Base-by-base conservation (phyloP, 208 protist species). In the Trypanosoma cruzi region DNA sequence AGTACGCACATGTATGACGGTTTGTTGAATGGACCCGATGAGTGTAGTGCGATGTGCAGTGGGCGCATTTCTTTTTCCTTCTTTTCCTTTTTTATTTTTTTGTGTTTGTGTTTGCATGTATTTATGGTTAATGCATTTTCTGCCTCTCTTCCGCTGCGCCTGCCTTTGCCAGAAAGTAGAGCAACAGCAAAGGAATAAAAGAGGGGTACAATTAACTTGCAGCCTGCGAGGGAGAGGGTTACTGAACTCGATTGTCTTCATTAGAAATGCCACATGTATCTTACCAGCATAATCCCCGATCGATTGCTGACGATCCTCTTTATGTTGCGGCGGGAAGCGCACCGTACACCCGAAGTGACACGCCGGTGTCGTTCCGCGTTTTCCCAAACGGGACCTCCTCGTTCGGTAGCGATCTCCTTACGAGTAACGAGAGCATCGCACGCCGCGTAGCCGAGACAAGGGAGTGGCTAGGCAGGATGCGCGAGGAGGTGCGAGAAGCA, bases 401-500 rank as follows among this genome's bases (percentile, higher is more conserved):
- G 5, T 26, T 64, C 2, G 54, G 73, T 4, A 50, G 54, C 29
- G 74, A 77, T 24, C 59, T 77, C 20, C 32, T 56, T 42, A 32
- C 34, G 6, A 28, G 37, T 24, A 28, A 28, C 26, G 58, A 52
- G 52, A n/a, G 50, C 22, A 74, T 74, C 20, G 42, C 32, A 49
- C 64, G 71, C 34, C 75, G 79, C 63, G 88, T 89, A 57, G 73
- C 79, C 40, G 81, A 81, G 14, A 85, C 82, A 32, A 53, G 67
- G 20, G 54, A 79, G 57, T 92, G 86, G 86, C 69, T 92, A 24
- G 44, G 75, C 28, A 57, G 71, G 22, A 86, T 92, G 76, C 80
- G 83, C 31, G 55, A 77, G 40, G 68, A 86, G 61, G 66, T 89
- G 34, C 70, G 62, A 22, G 58, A 77, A 31, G 66, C 73, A 65